Conservation (phyloP, 106 monocot species). For the Dioscorea zingiberensis region DNA sequence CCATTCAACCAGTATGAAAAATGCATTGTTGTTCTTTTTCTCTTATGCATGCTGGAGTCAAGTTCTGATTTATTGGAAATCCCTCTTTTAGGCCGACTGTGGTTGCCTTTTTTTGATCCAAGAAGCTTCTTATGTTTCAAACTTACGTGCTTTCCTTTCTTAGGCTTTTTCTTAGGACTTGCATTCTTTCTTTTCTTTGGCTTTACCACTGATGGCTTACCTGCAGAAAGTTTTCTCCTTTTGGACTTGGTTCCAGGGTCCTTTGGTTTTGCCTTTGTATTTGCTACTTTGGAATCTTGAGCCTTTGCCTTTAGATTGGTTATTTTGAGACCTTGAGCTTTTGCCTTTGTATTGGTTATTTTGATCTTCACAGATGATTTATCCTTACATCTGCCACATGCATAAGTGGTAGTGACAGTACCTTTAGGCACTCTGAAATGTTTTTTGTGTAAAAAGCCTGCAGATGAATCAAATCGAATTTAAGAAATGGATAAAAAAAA, state of each 20-base stretch:
- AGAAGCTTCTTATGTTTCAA: constrained; percentile 8
- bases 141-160: constrained; percentile 9
- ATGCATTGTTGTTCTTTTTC: constrained; percentile 50
- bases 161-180: background rate
- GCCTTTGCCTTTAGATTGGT: too few relatives aligned
- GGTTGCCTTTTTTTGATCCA: constrained; percentile 16
- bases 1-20: constrained; percentile 88
- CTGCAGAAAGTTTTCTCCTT: constrained; percentile 19
- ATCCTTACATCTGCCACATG: constrained; percentile 55
- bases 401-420: constrained; percentile 28
- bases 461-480: background rate
- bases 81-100: constrained; percentile 3
- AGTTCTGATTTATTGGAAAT: constrained; percentile 8
- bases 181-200: constrained; percentile 14
- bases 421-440: constrained; percentile 74
- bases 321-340: constrained; percentile 5
- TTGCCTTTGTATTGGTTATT: constrained; percentile 5
- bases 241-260: background rate
- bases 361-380: constrained; percentile 16
- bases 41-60: constrained; percentile 30
- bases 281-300: constrained; percentile 5
- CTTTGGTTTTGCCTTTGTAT: constrained; percentile 12
- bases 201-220: constrained; percentile 11
- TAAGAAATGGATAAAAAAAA: constrained; percentile 8
- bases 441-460: constrained; percentile 78